Evolutionary conservation across 2,329 filamentous ascomycete genomes (phyloP).

Genomic region (Penicillium hesseltinei): DNA sequence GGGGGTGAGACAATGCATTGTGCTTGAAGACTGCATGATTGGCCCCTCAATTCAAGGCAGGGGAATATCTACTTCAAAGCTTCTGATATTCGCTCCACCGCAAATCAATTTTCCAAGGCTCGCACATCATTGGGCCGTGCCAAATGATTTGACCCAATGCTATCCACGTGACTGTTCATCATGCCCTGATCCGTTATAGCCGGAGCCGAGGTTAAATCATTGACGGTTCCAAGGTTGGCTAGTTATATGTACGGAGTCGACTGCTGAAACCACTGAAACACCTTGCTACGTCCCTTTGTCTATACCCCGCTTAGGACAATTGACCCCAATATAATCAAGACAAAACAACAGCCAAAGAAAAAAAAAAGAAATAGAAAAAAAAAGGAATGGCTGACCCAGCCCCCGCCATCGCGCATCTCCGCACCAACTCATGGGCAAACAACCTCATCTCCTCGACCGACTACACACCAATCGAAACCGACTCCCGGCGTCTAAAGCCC

Average conservation of each 20-base stretch:
- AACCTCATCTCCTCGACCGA: conserved; percentile 33
- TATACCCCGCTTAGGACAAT: background rate
- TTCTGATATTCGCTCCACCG: background rate
- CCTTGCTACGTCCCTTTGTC: background rate
- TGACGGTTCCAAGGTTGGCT: too few species aligned
- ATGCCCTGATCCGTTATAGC: conserved; percentile 1
- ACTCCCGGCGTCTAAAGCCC: conserved; percentile 41
- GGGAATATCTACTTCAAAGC: background rate
- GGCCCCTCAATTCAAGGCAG: background rate
- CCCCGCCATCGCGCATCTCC: conserved; percentile 26
- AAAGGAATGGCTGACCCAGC: conserved; percentile 17
- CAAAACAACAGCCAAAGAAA: background rate
- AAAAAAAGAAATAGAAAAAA: too few species aligned
- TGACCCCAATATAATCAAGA: background rate
- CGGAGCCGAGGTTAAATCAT: conserved; percentile 7
- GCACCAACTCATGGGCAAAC: conserved; percentile 30
- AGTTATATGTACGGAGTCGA: too few species aligned
- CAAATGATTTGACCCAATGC: background rate
- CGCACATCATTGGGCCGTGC: background rate
- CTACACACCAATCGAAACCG: conserved; percentile 41
- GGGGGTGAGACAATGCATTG: conserved; percentile 6
- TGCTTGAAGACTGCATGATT: background rate
- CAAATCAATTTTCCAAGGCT: background rate
- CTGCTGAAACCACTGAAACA: background rate
- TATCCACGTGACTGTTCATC: conserved; percentile 5